These are phyloP conservation scores for Karstenula rhodostoma DNA, from an alignment of 2,329 filamentous ascomycete genomes.

Conservation along the genomic window DNA sequence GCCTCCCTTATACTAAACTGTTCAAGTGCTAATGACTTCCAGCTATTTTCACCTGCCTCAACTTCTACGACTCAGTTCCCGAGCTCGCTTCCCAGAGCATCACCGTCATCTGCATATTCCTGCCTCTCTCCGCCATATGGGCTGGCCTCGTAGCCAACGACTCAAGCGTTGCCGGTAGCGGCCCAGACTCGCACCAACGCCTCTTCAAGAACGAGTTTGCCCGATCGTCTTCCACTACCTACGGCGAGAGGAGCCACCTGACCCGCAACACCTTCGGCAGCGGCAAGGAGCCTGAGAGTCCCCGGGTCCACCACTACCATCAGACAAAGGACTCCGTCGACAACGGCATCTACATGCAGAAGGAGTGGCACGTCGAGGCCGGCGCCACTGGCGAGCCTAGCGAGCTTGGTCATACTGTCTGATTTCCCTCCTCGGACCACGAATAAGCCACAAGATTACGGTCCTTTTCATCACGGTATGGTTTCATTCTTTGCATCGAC, in stretches of 20 bases:
- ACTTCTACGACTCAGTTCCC: conserved; percentile 60
- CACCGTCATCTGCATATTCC: conserved; percentile 67
- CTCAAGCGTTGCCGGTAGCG: conserved; percentile 25
- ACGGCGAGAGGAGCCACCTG: conserved; percentile 30
- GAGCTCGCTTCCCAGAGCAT: conserved; percentile 64
- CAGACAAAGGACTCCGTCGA: conserved; percentile 8
- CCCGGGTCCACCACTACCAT: not conserved
- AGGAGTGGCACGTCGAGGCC: conserved; percentile 8
- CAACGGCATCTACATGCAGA: conserved; percentile 12
- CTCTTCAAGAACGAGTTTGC: conserved; percentile 37
- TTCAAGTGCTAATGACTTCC: conserved; percentile 27
- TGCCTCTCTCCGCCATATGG: conserved; percentile 74
- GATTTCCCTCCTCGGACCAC: not conserved
- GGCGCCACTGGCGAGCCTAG: not conserved
- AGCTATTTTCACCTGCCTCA: conserved; percentile 69
- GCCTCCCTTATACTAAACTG: not conserved
- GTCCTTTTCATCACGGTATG: not conserved
- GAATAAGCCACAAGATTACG: not conserved
- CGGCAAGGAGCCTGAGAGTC: conserved; percentile 27
- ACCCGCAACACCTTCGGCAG: conserved; percentile 26
- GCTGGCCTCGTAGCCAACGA: conserved; percentile 53
- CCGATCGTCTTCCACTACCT: conserved; percentile 20
- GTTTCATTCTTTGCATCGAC: not conserved
- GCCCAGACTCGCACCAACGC: conserved; percentile 36
- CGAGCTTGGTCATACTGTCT: not conserved